Evolutionary conservation across 2,329 filamentous ascomycete genomes (phyloP).

Genomic region (Phialophora tarda): DNA sequence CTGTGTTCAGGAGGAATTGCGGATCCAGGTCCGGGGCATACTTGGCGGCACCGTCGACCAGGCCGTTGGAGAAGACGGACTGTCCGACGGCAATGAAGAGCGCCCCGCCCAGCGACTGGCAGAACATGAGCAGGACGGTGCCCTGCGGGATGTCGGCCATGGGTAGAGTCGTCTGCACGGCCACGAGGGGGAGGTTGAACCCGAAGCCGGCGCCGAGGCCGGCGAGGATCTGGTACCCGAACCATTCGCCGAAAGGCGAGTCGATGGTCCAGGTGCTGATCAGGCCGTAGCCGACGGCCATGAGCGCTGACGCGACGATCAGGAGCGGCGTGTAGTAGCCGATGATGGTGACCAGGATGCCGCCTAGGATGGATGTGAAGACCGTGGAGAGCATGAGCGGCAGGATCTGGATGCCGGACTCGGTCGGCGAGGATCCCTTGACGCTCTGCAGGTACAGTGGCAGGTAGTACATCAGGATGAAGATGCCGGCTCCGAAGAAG

Average conservation of each 20-base stretch:
- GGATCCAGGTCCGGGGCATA: conserved; percentile 49
- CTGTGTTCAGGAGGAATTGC: conserved; percentile 46
- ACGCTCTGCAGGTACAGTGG: conserved; percentile 45
- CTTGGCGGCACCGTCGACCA: conserved; percentile 59
- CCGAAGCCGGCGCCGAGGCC: conserved; percentile 41
- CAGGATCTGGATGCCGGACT: conserved; percentile 45
- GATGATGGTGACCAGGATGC: conserved; percentile 38
- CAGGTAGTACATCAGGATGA: conserved; percentile 42
- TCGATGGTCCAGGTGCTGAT: conserved; percentile 40
- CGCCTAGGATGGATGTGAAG: conserved; percentile 41
- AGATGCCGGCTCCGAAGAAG: conserved; percentile 35
- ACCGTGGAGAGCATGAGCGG: conserved; percentile 47
- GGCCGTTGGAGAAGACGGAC: conserved; percentile 69
- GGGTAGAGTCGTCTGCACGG: conserved; percentile 39
- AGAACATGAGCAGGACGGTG: conserved; percentile 58
- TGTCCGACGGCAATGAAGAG: conserved; percentile 69
- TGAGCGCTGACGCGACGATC: conserved; percentile 37
- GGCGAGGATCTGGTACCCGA: conserved; percentile 43
- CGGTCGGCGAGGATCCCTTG: conserved; percentile 39
- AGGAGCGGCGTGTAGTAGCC: conserved; percentile 43
- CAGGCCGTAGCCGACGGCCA: conserved; percentile 34
- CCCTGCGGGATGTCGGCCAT: conserved; percentile 40
- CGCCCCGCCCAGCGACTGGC: conserved; percentile 69
- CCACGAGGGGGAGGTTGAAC: conserved; percentile 43
- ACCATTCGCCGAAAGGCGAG: conserved; percentile 39